phyloP scores from a whole-genome alignment of 129 eudicot species.

The Deinandra increscens region DNA sequence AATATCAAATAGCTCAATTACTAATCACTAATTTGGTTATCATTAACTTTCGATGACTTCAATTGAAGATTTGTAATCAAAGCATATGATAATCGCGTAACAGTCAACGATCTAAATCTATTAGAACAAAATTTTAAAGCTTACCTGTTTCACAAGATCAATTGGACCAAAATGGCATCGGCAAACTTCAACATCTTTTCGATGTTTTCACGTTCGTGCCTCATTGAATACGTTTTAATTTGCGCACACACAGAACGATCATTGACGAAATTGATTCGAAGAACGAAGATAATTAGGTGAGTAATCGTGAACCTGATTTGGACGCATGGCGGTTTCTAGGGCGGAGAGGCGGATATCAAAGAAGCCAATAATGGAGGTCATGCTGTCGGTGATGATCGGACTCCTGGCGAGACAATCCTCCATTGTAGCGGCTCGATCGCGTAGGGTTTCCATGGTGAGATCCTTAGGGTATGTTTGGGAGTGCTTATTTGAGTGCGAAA shows the following conservation, averaged over 20 bases:
- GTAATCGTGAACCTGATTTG: constrained; percentile 58
- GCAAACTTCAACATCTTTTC: constrained; percentile 78
- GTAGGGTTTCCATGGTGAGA: constrained; percentile 60
- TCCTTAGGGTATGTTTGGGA: too few species aligned
- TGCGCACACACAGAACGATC: constrained; percentile 18
- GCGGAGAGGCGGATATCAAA: constrained; percentile 94
- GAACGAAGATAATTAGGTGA: background rate
- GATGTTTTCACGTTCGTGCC: constrained; percentile 86
- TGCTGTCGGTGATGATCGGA: constrained; percentile 67
- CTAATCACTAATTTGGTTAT: background rate
- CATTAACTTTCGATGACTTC: background rate
- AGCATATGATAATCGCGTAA: background rate
- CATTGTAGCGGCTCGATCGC: constrained; percentile 62
- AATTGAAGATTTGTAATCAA: background rate
- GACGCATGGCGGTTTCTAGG: constrained; percentile 97
- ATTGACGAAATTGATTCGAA: background rate
- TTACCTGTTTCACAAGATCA: constrained; percentile 73
- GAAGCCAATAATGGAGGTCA: constrained; percentile 83
- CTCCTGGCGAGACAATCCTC: constrained; percentile 66
- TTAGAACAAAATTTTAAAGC: background rate
- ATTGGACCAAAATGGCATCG: constrained; percentile 57
- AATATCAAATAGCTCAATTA: too few species aligned
- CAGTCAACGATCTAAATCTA: background rate
- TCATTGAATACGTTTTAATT: constrained; percentile 77
- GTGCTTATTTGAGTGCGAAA: too few species aligned